Base-by-base conservation (phyloP, 192 early-diverging fungal genomes). In the Lobosporangium transversale region DNA sequence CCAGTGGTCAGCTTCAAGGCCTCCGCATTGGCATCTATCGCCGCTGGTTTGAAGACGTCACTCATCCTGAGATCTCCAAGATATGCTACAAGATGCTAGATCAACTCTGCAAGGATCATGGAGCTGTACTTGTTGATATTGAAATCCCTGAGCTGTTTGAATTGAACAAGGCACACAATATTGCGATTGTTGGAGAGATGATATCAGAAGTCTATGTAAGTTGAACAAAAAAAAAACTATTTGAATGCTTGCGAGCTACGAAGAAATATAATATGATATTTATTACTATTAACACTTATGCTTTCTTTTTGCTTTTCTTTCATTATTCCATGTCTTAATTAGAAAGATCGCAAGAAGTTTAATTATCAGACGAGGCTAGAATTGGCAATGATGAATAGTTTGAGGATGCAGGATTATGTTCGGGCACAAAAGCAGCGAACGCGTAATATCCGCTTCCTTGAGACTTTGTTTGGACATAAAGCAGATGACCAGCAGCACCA, bases 171-270 rank as follows among this genome's bases (percentile, higher is more conserved):
- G 90, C 90, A 0, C 93, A 94, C 69, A 61, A 71, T 8, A 84
- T 89, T 27, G 86, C 89, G 8, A 91, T 94, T 53, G 70, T 58
- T 3, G 80, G 84, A 26, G 93, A 94, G 66, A 84, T 91, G 78
- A 68, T 81, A 12, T 45, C 68, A 32, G 56, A 62, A n/a, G 44
- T 67, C 6, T 12, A 43, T 18, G 56, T 64, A 44, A 26, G 75
- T 35, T 0, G 15, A 9, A 35, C 24, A 8, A 17, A 18, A 58
- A 2, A 2, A 30, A 50, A 27, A 8, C 40, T 9, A 12, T 12
- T 42, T 42, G 40, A 42, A 42, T 12, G 40, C 40, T n/a, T n/a
- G n/a, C n/a, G n/a, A n/a, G n/a, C n/a, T n/a, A n/a, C n/a, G n/a
- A n/a, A n/a, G n/a, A n/a, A n/a, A n/a, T n/a, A n/a, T n/a, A n/a